Base-by-base conservation (phyloP, 306 rosid genomes). In the Citrullus colocynthis region DNA sequence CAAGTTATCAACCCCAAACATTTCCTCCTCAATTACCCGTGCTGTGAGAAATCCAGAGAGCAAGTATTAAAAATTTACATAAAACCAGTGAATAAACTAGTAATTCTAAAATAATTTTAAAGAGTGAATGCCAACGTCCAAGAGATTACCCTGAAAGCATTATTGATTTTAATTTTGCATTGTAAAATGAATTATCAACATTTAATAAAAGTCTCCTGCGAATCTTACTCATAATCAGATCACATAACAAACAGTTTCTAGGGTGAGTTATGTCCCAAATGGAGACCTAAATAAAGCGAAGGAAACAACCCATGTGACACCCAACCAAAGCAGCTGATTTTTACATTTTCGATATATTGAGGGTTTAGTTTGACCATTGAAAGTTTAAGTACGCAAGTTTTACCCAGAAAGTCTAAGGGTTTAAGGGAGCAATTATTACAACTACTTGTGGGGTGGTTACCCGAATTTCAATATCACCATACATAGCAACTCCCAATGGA, bases 1-100 rank as follows among this genome's bases (percentile, higher is more conserved):
- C 86, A 94, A 61, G 86, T 92, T 94, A 83, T 92, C 98, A 78
- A 86, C 86, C 83, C 98, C 98, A 82, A 94, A 94, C 96, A 90
- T 88, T 85, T 90, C 92, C 88, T 92, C 98, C 93, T 94, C 98
- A 82, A 94, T 88, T 58, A 90, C 95, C 85, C 97, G 88, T 75
- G 98, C 98, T 94, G 58, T 62, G 61, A 41, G 36, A 41, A 39
- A 54, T 21, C 52, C 69, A 76, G 70, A 10, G 49, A 55, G 63
- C 18, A 76, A 76, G 51, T 52, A 17, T 75, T 78, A 72, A 78
- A 56, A 78, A 41, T 78, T 45, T n/a, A 21, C 44, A 73, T 70
- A 81, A 42, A 72, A 70, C 62, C 78, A 79, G 80, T 57, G 75
- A 62, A 76, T 67, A 65, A 63, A 72, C 32, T 48, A 48, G 76